Percentiles rank a stretch among this genome's conserved stretches.
These are phyloP conservation scores for Penicillium sp. DNA, from an alignment of 2,329 filamentous ascomycete genomes.

Conservation along the genomic window DNA sequence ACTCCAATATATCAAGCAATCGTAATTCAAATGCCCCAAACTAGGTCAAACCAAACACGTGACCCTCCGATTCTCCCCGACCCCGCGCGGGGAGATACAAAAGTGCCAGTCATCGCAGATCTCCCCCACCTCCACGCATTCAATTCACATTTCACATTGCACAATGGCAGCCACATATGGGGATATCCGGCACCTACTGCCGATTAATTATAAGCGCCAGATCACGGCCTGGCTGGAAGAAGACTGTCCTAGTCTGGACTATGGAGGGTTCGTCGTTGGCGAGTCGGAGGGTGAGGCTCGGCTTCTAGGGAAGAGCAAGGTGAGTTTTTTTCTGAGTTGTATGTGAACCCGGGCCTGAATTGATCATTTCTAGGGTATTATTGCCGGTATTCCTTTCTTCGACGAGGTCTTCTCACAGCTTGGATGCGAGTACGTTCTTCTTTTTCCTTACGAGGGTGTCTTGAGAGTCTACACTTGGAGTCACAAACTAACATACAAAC, in stretches of 20 bases:
- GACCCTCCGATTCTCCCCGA: constrained; percentile 15
- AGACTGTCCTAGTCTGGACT: constrained; percentile 95
- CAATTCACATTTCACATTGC: neutral
- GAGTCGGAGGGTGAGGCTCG: constrained; percentile 48
- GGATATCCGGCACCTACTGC: constrained; percentile 73
- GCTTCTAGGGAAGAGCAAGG: constrained; percentile 62
- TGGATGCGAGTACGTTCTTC: constrained; percentile 69
- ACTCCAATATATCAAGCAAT: no score
- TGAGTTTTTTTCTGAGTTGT: no score
- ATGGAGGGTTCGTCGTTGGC: constrained; percentile 95
- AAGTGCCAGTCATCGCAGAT: constrained; percentile 6
- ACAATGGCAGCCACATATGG: constrained; percentile 55
- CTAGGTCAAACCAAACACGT: no score
- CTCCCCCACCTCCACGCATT: constrained; percentile 6
- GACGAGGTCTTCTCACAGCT: constrained; percentile 89
- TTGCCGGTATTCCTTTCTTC: constrained; percentile 94
- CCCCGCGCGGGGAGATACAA: constrained; percentile 14
- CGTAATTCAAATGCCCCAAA: no score
- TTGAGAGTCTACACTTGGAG: no score
- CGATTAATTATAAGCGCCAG: constrained; percentile 79
- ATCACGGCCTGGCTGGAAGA: constrained; percentile 89
- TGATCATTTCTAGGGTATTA: constrained; percentile 76
- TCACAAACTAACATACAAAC: no score
- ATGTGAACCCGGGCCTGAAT: no score
- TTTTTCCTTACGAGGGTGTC: no score